phyloP scores from a whole-genome alignment of 139 green algal species.

The Ettlia oleoabundans region DNA sequence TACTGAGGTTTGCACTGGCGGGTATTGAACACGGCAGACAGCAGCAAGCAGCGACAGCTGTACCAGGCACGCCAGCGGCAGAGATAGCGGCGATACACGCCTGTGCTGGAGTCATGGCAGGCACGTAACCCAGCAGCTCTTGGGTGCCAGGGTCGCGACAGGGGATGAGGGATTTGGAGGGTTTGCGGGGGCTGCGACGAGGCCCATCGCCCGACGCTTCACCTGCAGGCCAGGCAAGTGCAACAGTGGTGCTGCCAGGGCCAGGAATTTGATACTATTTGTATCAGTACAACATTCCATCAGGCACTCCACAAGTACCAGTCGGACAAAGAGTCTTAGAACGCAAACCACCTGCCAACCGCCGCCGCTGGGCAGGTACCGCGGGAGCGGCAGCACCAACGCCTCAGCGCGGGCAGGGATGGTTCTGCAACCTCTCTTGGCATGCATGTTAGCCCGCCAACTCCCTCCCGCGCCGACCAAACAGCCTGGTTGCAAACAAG shows the following conservation, averaged over 20 bases:
- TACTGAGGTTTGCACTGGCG: no score
- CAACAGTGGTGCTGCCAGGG: background rate
- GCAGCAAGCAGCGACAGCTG: background rate
- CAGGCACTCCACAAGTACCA: no score
- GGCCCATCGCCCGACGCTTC: background rate
- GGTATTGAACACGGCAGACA: no score
- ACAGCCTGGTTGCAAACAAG: no score
- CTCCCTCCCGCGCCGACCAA: no score
- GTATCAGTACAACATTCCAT: no score
- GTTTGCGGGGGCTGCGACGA: conserved; percentile 14
- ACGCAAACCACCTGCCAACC: no score
- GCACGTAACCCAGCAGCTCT: conserved; percentile 82
- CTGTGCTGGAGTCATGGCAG: conserved; percentile 77
- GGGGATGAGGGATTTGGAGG: conserved; percentile 60
- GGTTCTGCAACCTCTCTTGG: no score
- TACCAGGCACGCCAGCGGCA: background rate
- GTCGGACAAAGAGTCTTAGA: no score
- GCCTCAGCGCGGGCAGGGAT: background rate
- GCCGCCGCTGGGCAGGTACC: no score
- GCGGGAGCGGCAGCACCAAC: background rate
- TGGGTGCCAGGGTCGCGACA: conserved; percentile 92
- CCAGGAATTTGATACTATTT: no score
- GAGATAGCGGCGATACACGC: conserved; percentile 8
- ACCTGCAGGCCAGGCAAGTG: background rate
- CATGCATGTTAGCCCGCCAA: no score